Percentiles rank a stretch among this genome's conserved stretches.
These are phyloP conservation scores for Cystobasidiopsis lactophilus DNA, from an alignment of 768 basidiomycete species.

Conservation along the genomic window DNA sequence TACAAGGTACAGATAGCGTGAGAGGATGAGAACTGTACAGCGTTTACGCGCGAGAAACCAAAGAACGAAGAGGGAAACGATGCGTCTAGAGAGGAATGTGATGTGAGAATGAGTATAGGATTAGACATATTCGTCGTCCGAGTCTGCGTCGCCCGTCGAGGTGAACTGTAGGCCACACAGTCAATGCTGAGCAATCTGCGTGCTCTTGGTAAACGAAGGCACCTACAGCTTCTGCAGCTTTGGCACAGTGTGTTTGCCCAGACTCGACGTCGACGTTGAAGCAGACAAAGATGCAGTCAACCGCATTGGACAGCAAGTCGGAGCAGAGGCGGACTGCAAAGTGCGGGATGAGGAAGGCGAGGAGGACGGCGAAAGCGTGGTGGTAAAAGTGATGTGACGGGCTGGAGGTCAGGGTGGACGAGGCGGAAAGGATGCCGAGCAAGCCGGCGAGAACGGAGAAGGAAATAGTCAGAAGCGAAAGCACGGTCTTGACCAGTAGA, in stretches of 20 bases:
- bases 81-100: too few species aligned
- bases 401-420: background rate
- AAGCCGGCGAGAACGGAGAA: conserved; percentile 1
- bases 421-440: conserved; percentile 2
- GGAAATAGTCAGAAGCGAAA: background rate
- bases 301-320: background rate
- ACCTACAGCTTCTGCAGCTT: background rate
- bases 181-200: too few species aligned
- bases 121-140: too few species aligned
- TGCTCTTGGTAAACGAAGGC: too few species aligned
- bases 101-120: too few species aligned
- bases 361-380: background rate
- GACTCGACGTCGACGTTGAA: background rate
- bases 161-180: too few species aligned
- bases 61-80: too few species aligned
- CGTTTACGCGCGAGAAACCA: too few species aligned
- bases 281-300: background rate
- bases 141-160: too few species aligned
- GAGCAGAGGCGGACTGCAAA: background rate
- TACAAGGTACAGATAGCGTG: too few species aligned
- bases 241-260: background rate
- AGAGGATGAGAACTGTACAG: too few species aligned
- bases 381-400: background rate
- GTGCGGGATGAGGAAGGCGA: background rate
- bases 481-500: background rate